Conservation (phyloP, 23 red algal species). For the Rhodosorus marinus region DNA sequence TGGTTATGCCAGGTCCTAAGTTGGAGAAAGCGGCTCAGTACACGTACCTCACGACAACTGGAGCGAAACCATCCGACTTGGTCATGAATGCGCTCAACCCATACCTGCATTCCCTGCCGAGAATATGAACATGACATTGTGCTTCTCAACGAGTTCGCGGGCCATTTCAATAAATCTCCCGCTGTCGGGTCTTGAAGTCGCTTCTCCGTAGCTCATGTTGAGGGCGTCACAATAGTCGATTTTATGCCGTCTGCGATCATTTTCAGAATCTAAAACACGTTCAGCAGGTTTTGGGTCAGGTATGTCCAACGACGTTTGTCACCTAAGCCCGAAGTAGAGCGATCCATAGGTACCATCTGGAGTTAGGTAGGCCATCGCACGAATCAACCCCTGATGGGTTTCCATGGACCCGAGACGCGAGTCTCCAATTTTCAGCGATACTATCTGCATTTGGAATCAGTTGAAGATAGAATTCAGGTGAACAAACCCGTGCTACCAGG, state of each 20-base stretch:
- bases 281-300: no score
- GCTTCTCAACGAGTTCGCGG: constrained; percentile 23
- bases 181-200: constrained; percentile 13
- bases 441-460: no score
- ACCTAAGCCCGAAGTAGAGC: background rate
- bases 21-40: no score
- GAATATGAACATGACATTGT: constrained; percentile 39
- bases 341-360: constrained; percentile 5
- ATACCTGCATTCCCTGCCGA: constrained; percentile 61
- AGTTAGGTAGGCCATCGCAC: constrained; percentile 38
- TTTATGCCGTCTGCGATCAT: no score
- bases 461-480: no score
- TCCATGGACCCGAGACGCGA: constrained; percentile 41
- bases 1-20: constrained; percentile 34
- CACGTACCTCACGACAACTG: no score
- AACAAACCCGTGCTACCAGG: no score
- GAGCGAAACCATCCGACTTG: no score
- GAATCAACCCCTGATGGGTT: constrained; percentile 43
- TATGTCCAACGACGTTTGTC: no score
- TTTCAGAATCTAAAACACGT: no score
- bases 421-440: constrained; percentile 57
- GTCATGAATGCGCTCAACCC: no score
- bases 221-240: no score
- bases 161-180: constrained; percentile 31
- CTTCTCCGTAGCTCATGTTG: constrained; percentile 63